Conservation (phyloP, 257 asterid species). For the Handroanthus guayacan region DNA sequence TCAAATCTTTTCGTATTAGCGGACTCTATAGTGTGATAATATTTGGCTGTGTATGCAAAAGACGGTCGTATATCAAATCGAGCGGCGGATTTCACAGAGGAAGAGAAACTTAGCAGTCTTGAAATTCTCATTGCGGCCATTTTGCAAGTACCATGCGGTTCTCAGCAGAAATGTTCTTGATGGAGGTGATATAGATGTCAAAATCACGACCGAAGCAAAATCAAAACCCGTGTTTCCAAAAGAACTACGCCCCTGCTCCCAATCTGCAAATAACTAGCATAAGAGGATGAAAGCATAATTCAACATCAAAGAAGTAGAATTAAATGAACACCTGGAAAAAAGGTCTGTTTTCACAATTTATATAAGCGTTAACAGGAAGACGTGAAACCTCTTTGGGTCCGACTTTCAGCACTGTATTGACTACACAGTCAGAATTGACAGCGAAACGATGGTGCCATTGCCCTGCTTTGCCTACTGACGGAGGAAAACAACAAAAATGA, state of each 20-base stretch:
- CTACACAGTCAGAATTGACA: background rate
- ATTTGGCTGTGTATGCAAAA: conserved; percentile 38
- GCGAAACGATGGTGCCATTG: background rate
- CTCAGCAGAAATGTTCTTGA: conserved; percentile 12
- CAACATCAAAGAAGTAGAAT: background rate
- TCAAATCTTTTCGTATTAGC: conserved; percentile 31
- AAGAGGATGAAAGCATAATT: conserved; percentile 6
- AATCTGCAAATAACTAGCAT: conserved; percentile 33
- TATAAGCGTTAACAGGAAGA: conserved; percentile 1
- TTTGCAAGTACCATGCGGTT: conserved; percentile 32
- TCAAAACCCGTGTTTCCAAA: conserved; percentile 21
- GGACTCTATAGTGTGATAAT: conserved; percentile 42
- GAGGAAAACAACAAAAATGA: background rate
- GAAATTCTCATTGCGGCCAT: conserved; percentile 56
- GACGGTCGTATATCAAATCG: conserved; percentile 43
- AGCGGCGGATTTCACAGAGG: conserved; percentile 34
- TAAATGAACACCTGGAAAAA: conserved; percentile 11
- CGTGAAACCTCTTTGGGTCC: background rate
- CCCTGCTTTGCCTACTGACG: conserved; percentile 22
- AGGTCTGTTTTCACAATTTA: background rate
- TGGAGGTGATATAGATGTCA: background rate
- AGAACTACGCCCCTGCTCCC: conserved; percentile 9
- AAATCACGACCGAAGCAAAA: conserved; percentile 27
- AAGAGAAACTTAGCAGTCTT: conserved; percentile 37
- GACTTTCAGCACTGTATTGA: background rate